Base-by-base conservation (phyloP, 2,329 filamentous ascomycete species). In the Juglanconis sp. region DNA sequence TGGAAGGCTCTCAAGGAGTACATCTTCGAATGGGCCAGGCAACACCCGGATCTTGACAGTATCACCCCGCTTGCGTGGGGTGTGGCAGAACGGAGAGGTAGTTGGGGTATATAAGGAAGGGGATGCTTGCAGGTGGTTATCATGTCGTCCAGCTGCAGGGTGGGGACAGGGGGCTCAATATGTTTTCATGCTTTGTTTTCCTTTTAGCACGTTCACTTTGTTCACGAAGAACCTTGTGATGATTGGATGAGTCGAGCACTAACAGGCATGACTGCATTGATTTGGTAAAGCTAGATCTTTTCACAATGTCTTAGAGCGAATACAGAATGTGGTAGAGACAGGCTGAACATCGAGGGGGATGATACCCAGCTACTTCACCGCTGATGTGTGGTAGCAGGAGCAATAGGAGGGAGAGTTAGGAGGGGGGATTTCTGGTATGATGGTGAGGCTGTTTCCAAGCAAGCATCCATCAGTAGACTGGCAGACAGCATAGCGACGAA, bases 1-100 rank as follows among this genome's bases (percentile, higher is more conserved):
- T 98, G 94, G 94, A 87, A 83, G 69, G 94, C 94, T 1, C 78
- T 98, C 48, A 88, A 88, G 69, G 71, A 87, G 46, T 98, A 98
- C 72, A 90, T 98, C 44, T 81, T 82, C 42, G 92, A 96, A 72
- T 98, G 94, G 94, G 93, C 90, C 31, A 82, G 89, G 59, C 92
- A 96, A 73, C 91, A 96, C 71, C 91, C 92, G 5, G 82, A 85
- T 63, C 85, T 95, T 73, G 81, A 86, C 66, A 78, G 79, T 59
- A 79, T 85, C 64, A 80, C 81, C 57, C 79, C 83, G 3, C 74
- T 84, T 64, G 83, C 84, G 4, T 91, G 89, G 89, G 89, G 89
- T 11, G 84, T 90, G 52, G 77, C 81, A 58, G 86, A 85, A 62
- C 76, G 87, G 62, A 77, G 85, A 69, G 89, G 89, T 59, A 91